Evolutionary conservation across 352 stramenopile genomes (phyloP), one percentile per base, ranked within the genome.

Genomic region (Pythium plurisporium): DNA sequence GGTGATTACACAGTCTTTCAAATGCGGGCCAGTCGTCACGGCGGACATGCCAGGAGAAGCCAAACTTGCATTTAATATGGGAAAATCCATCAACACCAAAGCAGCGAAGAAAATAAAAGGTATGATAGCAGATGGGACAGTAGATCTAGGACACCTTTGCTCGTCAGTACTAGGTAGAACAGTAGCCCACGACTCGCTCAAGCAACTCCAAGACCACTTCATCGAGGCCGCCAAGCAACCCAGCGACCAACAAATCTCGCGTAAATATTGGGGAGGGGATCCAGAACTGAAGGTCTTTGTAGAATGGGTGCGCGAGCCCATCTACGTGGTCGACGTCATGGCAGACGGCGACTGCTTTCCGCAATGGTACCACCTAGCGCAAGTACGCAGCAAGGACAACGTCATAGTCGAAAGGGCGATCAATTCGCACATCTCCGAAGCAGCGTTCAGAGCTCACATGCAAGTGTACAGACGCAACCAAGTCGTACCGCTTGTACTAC

Each of bases 231-330:
- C 33, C 1, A 31, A 36, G 34, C 48, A 55, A n/a, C 48, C 33
- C 1, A 5, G 11, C n/a, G 48, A 55, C 19, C 4, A 4, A 1
- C 1, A 5, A 2, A 44, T 55, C 12, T 5, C 11, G 2, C 25
- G 29, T 2, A 41, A 58, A 27, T 49, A 34, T 15, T 58, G 50
- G 37, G 50, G 26, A 7, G 50, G 50, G 5, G 26, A 48, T 10
- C 38, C 50, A n/a, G 50, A 58, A 17, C 14, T 49, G n/a, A 58
- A 49, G 23, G 38, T 17, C 1, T 42, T 58, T n/a, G 40, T 58
- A 4, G 50, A 29, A 22, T 50, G 26, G 37, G 19, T 42, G 6
- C 5, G 10, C 7, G 50, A 58, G 15, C 50, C 50, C 11, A 1
- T 58, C 2, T 49, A 58, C 40, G 50, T 50, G 8, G 3, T 58